Conservation (phyloP, 1,284 basidiomycete species). For the Ceratobasidium sp. region DNA sequence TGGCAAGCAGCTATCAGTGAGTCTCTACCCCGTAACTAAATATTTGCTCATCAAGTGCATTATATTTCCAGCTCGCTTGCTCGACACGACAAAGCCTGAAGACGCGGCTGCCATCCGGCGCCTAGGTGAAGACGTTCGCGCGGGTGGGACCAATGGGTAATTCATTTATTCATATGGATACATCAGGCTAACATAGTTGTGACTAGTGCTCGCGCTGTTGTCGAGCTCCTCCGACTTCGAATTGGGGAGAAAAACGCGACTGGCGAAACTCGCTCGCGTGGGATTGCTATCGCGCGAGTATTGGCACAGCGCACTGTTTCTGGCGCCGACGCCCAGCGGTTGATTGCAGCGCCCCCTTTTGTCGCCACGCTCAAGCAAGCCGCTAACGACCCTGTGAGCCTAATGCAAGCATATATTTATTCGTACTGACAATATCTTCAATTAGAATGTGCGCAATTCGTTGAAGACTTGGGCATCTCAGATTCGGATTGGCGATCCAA, state of each 20-base stretch:
- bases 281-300: constrained; percentile 29
- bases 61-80: constrained; percentile 10
- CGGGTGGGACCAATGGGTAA: constrained; percentile 30
- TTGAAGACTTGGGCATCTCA: constrained; percentile 44
- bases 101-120: constrained; percentile 26
- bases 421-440: neutral
- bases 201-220: constrained; percentile 32
- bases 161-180: neutral
- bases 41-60: neutral
- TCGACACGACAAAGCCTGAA: constrained; percentile 32
- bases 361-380: constrained; percentile 19
- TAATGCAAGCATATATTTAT: neutral
- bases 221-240: constrained; percentile 19
- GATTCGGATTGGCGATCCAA: constrained; percentile 41
- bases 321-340: constrained; percentile 27
- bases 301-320: constrained; percentile 24
- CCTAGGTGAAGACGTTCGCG: constrained; percentile 36
- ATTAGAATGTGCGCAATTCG: constrained; percentile 34
- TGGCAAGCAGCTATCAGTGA: constrained; percentile 36
- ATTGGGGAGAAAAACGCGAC: constrained; percentile 27
- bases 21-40: neutral
- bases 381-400: constrained; percentile 31
- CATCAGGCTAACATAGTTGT: neutral
- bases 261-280: constrained; percentile 16
- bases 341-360: constrained; percentile 29